Conservation (phyloP, 176 grass and related monocot genomes). For the Ensete ventricosum region DNA sequence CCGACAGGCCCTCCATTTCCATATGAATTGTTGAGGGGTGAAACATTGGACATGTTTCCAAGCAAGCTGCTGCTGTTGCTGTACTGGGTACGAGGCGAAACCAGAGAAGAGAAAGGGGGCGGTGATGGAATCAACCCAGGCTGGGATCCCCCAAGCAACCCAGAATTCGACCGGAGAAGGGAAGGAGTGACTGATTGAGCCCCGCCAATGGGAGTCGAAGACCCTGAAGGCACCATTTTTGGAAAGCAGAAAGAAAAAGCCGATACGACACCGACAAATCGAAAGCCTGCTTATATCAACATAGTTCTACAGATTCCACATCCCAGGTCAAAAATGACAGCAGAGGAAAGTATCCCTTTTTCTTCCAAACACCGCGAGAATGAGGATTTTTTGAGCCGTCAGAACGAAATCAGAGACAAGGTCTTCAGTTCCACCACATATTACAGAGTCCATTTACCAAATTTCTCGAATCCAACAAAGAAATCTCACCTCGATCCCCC, state of each 20-base stretch:
- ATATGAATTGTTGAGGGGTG: constrained; percentile 51
- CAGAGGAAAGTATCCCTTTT: constrained; percentile 1
- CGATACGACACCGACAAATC: constrained; percentile 6
- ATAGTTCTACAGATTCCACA: constrained; percentile 6
- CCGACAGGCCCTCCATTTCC: constrained; percentile 40
- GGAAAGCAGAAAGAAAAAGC: constrained; percentile 12
- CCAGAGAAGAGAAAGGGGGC: constrained; percentile 66
- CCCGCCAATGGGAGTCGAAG: constrained; percentile 61
- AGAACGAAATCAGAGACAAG: constrained; percentile 1
- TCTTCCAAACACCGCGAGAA: neutral
- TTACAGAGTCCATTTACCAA: constrained; percentile 21
- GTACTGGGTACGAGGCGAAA: constrained; percentile 64
- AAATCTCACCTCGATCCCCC: constrained; percentile 5
- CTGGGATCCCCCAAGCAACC: constrained; percentile 49
- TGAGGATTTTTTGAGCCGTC: constrained; percentile 1
- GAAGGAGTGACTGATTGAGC: constrained; percentile 56
- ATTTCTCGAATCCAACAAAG: constrained; percentile 23
- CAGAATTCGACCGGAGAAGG: constrained; percentile 60
- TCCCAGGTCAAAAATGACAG: neutral
- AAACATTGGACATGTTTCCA: constrained; percentile 53
- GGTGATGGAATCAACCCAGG: constrained; percentile 28
- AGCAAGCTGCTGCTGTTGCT: constrained; percentile 47
- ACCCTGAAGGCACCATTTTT: constrained; percentile 78
- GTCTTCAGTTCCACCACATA: neutral
- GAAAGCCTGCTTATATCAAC: constrained; percentile 9